These are phyloP conservation scores for Penicillium waksmanii DNA, from an alignment of 495 filamentous ascomycete species.

Conservation along the genomic window DNA sequence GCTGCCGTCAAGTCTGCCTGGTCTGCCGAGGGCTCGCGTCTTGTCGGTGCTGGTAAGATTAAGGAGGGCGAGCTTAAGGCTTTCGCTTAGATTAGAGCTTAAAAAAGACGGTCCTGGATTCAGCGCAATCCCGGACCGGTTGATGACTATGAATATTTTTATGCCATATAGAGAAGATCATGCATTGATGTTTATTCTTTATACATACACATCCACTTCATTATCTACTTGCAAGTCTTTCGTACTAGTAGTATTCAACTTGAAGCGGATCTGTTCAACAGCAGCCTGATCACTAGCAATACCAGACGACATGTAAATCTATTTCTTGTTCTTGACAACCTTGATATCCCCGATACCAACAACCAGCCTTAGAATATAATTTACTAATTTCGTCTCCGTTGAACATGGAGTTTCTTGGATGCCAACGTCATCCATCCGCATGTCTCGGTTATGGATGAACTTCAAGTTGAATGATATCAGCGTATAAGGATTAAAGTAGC, in stretches of 20 bases:
- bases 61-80: constrained; percentile 73
- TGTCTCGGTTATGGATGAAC: no score
- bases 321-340: no score
- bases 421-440: neutral
- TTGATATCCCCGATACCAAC: no score
- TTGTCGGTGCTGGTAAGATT: constrained; percentile 78
- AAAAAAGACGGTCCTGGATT: neutral
- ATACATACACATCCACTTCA: neutral
- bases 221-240: neutral
- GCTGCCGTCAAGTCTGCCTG: constrained; percentile 68
- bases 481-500: no score
- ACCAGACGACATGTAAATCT: no score
- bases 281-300: neutral
- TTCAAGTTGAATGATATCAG: no score
- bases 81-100: constrained; percentile 44
- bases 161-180: constrained; percentile 17
- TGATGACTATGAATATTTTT: constrained; percentile 8
- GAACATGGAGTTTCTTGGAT: neutral
- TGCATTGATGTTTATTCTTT: constrained; percentile 1
- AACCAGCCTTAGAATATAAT: no score
- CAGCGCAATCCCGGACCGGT: neutral
- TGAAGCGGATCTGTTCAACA: no score
- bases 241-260: neutral
- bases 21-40: constrained; percentile 70
- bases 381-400: no score